phyloP scores from a whole-genome alignment of 129 eudicot species.

The Smallanthus sonchifolius region DNA sequence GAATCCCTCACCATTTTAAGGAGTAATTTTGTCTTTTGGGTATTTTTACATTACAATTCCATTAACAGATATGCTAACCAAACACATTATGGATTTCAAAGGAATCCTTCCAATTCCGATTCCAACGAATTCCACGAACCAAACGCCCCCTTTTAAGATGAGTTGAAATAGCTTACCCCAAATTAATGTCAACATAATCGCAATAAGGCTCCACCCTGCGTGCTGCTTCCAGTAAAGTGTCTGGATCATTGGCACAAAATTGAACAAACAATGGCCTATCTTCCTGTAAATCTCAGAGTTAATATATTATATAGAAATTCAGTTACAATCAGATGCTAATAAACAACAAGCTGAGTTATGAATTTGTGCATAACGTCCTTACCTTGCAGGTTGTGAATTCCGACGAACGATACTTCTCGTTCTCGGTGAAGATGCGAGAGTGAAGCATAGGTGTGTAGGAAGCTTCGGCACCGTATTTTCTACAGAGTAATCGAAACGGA shows the following conservation, averaged over 20 bases:
- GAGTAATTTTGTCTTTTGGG: too few species aligned
- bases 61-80: too few species aligned
- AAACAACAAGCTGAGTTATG: not conserved
- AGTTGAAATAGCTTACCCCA: slow-evolving; percentile 66
- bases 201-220: slow-evolving; percentile 75
- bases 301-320: not conserved
- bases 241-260: slow-evolving; percentile 97
- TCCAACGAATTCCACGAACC: too few species aligned
- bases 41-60: too few species aligned
- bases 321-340: not conserved
- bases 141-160: too few species aligned
- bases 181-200: slow-evolving; percentile 92
- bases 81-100: too few species aligned
- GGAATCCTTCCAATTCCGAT: too few species aligned
- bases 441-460: slow-evolving; percentile 98
- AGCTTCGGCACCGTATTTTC: slow-evolving; percentile 87
- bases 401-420: slow-evolving; percentile 62
- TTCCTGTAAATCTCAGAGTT: slow-evolving; percentile 48
- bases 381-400: slow-evolving; percentile 95
- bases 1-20: too few species aligned
- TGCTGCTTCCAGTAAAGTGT: slow-evolving; percentile 77
- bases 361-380: not conserved
- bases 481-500: slow-evolving; percentile 83
- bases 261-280: slow-evolving; percentile 95
- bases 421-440: slow-evolving; percentile 66